phyloP scores from a whole-genome alignment of 257 asterid genomes.

The Petunia secreta region DNA sequence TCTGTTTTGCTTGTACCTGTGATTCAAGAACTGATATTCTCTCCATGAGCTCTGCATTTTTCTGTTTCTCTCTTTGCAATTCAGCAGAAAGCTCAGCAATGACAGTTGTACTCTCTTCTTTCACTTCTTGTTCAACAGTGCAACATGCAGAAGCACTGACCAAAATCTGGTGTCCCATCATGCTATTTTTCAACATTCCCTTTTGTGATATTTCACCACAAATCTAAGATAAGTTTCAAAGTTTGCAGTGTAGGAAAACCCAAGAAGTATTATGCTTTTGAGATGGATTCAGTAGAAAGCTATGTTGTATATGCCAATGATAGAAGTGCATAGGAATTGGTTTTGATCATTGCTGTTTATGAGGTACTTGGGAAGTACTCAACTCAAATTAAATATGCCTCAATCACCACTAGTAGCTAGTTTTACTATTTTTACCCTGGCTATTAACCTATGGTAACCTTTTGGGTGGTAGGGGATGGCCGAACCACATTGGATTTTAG shows the following conservation, averaged over 20 bases:
- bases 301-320: background rate
- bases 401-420: background rate
- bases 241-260: background rate
- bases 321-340: background rate
- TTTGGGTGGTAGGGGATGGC: no score
- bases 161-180: slow-evolving; percentile 1
- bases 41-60: slow-evolving; percentile 33
- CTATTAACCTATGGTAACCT: background rate
- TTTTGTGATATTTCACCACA: slow-evolving; percentile 7
- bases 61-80: slow-evolving; percentile 35
- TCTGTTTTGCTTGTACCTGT: slow-evolving; percentile 16
- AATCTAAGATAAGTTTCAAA: background rate
- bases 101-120: slow-evolving; percentile 21
- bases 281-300: background rate
- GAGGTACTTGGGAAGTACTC: background rate
- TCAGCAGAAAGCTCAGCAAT: slow-evolving; percentile 37
- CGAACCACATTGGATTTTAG: no score
- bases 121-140: slow-evolving; percentile 26
- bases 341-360: no score
- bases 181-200: slow-evolving; percentile 3
- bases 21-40: slow-evolving; percentile 33
- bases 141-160: slow-evolving; percentile 21
- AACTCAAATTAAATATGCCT: background rate
- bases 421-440: background rate
- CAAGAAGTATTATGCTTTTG: background rate